Evolutionary conservation across 2,329 filamentous ascomycete species (phyloP).

Genomic region (Pestalotiopsis sp.): DNA sequence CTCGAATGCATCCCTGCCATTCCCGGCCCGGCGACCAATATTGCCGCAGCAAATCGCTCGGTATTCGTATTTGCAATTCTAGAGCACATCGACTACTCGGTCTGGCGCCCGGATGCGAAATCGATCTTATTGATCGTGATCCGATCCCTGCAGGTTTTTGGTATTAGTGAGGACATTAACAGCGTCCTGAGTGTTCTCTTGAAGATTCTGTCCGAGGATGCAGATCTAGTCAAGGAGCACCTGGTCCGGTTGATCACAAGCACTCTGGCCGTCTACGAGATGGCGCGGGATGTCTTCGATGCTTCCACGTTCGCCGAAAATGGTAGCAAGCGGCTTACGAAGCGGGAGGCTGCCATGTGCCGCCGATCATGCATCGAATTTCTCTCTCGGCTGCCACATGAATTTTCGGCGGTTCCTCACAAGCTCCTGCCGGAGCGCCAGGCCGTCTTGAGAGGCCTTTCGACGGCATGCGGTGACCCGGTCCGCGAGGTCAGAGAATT

Average conservation of each 20-base stretch:
- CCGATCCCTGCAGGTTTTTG: slow-evolving; percentile 44
- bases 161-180: slow-evolving; percentile 45
- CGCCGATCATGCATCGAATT: slow-evolving; percentile 52
- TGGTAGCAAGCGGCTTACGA: background rate
- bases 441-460: background rate
- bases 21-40: slow-evolving; percentile 16
- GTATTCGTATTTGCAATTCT: slow-evolving; percentile 52
- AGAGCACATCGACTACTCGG: slow-evolving; percentile 49
- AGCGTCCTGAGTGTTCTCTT: slow-evolving; percentile 52
- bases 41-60: slow-evolving; percentile 42
- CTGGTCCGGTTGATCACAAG: slow-evolving; percentile 51
- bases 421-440: background rate
- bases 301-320: slow-evolving; percentile 12
- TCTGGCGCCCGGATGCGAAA: slow-evolving; percentile 55
- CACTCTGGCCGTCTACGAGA: slow-evolving; percentile 39
- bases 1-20: slow-evolving; percentile 40
- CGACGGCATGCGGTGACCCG: slow-evolving; percentile 54
- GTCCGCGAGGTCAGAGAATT: slow-evolving; percentile 54
- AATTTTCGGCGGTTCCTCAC: slow-evolving; percentile 33
- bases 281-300: slow-evolving; percentile 25
- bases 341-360: slow-evolving; percentile 33
- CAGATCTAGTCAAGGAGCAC: slow-evolving; percentile 49
- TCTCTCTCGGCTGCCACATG: slow-evolving; percentile 46
- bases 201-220: slow-evolving; percentile 47
- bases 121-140: slow-evolving; percentile 53